These are phyloP conservation scores for Thermomyces lanuginosus DNA, from an alignment of 2,329 filamentous ascomycete species.

Conservation along the genomic window DNA sequence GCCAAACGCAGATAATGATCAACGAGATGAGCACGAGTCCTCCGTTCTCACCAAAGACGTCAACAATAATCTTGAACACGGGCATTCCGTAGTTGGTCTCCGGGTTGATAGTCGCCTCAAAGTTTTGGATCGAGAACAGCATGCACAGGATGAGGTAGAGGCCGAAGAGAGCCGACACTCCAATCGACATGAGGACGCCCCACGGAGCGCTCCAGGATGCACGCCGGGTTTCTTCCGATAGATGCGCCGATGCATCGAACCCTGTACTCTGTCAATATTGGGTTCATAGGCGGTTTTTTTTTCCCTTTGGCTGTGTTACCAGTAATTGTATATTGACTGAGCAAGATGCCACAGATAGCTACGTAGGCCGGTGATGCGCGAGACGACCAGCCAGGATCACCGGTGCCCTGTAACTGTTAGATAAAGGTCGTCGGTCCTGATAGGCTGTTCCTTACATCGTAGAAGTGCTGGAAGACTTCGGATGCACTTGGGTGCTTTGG, in stretches of 20 bases:
- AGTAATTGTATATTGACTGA: slow-evolving; percentile 6
- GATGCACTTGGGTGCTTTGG: slow-evolving; percentile 3
- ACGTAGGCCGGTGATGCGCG: slow-evolving; percentile 4
- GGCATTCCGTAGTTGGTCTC: slow-evolving; percentile 3
- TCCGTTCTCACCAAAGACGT: slow-evolving; percentile 4
- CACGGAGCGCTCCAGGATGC: slow-evolving; percentile 3
- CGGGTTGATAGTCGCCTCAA: slow-evolving; percentile 2
- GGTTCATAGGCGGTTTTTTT: not conserved
- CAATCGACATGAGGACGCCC: slow-evolving; percentile 4
- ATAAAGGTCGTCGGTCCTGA: not conserved
- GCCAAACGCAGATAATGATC: slow-evolving; percentile 5
- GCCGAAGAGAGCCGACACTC: slow-evolving; percentile 4
- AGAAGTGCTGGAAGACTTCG: slow-evolving; percentile 5
- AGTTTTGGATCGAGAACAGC: slow-evolving; percentile 5
- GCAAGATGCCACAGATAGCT: slow-evolving; percentile 5
- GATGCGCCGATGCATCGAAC: slow-evolving; percentile 5
- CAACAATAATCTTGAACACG: slow-evolving; percentile 4
- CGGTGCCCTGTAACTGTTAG: slow-evolving; percentile 3
- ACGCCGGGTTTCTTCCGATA: slow-evolving; percentile 5
- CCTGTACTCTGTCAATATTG: not conserved
- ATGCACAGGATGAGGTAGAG: slow-evolving; percentile 4
- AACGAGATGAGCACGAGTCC: slow-evolving; percentile 4
- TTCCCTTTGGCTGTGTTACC: slow-evolving; percentile 1
- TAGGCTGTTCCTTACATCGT: slow-evolving; percentile 2
- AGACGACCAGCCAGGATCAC: slow-evolving; percentile 3